Percentiles rank a stretch among this genome's conserved stretches.
Evolutionary conservation across 106 monocot genomes (phyloP).

Genomic region (Chionographis japonica): DNA sequence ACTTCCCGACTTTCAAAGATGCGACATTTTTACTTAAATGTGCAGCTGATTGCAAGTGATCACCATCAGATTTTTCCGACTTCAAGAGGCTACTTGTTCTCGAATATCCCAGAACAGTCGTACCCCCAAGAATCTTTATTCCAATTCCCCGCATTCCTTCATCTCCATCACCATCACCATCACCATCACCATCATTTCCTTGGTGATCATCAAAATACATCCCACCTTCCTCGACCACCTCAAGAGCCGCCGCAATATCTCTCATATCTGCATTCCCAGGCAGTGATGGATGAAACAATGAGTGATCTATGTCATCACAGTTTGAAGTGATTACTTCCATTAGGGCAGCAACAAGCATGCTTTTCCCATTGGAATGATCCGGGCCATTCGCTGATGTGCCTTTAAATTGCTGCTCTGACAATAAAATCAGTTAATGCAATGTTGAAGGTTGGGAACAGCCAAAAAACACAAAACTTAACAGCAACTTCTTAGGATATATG

Average conservation of each 20-base stretch:
- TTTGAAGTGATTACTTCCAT: conserved; percentile 94
- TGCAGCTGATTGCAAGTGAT: conserved; percentile 8
- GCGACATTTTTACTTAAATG: conserved; percentile 3
- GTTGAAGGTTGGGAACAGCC: conserved; percentile 6
- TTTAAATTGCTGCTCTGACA: conserved; percentile 57
- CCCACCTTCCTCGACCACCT: conserved; percentile 85
- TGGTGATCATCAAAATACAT: conserved; percentile 62
- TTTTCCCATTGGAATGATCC: conserved; percentile 62
- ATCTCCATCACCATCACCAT: no score
- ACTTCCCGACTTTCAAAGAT: conserved; percentile 17
- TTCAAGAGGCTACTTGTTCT: conserved; percentile 23
- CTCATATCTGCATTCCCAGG: conserved; percentile 73
- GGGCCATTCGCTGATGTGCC: conserved; percentile 49
- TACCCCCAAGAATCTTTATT: conserved; percentile 88
- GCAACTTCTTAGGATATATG: neutral
- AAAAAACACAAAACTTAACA: neutral
- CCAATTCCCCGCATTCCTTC: conserved; percentile 77
- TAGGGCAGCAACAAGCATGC: conserved; percentile 98
- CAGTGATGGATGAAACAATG: conserved; percentile 51
- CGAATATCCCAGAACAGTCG: conserved; percentile 73
- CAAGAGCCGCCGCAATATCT: conserved; percentile 80
- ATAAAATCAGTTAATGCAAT: conserved; percentile 19
- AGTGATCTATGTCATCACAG: conserved; percentile 60
- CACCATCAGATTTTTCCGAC: conserved; percentile 13
- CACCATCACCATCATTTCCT: conserved; percentile 34